Evolutionary conservation across 2,329 filamentous ascomycete species (phyloP).

Genomic region (Alternaria sp.): DNA sequence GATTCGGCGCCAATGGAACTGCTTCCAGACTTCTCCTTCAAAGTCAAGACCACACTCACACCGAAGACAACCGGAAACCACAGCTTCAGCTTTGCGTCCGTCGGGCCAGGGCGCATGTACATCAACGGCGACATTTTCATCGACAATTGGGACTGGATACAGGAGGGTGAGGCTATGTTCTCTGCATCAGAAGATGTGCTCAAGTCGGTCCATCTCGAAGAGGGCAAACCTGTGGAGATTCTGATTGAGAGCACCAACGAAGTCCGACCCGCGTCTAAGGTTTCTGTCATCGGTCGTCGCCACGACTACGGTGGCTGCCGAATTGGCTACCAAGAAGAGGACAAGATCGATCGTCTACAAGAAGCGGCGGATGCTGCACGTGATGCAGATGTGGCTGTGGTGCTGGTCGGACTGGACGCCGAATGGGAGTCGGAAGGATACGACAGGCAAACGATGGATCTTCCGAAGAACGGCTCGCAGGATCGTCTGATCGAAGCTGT

Average conservation of each 20-base stretch:
- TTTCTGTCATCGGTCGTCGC: slow-evolving; percentile 62
- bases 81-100: slow-evolving; percentile 71
- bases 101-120: slow-evolving; percentile 68
- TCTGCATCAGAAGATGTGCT: slow-evolving; percentile 70
- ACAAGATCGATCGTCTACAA: slow-evolving; percentile 61
- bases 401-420: slow-evolving; percentile 78
- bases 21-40: slow-evolving; percentile 68
- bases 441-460: slow-evolving; percentile 67
- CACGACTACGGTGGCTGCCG: slow-evolving; percentile 74
- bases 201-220: slow-evolving; percentile 65
- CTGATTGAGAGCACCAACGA: slow-evolving; percentile 71
- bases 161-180: slow-evolving; percentile 74
- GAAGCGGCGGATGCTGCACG: slow-evolving; percentile 71
- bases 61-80: slow-evolving; percentile 66
- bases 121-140: slow-evolving; percentile 66
- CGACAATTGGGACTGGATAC: slow-evolving; percentile 73
- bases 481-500: slow-evolving; percentile 70
- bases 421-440: slow-evolving; percentile 78
- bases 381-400: slow-evolving; percentile 75
- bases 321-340: slow-evolving; percentile 73
- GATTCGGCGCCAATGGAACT: slow-evolving; percentile 69
- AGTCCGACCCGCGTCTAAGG: slow-evolving; percentile 66
- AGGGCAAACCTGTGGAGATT: slow-evolving; percentile 65
- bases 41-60: slow-evolving; percentile 66
- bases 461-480: slow-evolving; percentile 62